Conservation (phyloP, 768 basidiomycete species). For the Boletus sp. region DNA sequence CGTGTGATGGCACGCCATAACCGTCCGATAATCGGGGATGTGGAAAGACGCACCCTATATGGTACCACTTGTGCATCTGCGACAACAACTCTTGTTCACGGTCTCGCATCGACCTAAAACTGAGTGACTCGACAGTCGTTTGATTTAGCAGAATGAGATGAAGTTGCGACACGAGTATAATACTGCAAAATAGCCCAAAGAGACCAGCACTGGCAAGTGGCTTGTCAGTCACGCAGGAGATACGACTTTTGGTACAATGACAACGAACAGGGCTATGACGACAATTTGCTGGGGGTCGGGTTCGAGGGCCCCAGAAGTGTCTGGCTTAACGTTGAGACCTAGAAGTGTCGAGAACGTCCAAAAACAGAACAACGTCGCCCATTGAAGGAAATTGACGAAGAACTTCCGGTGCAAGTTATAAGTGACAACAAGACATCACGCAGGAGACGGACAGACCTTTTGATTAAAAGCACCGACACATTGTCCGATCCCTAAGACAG, state of each 20-base stretch:
- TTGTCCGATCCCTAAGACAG: conserved; percentile 75
- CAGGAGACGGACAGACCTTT: conserved; percentile 47
- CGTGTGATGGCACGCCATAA: background rate
- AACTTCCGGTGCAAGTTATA: conserved; percentile 43
- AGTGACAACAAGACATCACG: background rate
- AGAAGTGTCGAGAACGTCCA: conserved; percentile 66
- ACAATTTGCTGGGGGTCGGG: conserved; percentile 70
- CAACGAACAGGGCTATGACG: conserved; percentile 67
- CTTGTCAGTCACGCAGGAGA: conserved; percentile 6
- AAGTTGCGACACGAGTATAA: conserved; percentile 58
- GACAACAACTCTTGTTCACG: conserved; percentile 54
- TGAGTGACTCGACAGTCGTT: conserved; percentile 80
- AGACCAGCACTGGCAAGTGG: conserved; percentile 51
- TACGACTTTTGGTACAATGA: background rate
- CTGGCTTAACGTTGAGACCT: conserved; percentile 42
- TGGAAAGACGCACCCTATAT: conserved; percentile 44
- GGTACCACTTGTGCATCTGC: conserved; percentile 51
- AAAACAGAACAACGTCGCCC: conserved; percentile 53
- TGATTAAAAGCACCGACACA: conserved; percentile 93
- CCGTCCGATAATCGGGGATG: background rate
- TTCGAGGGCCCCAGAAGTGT: conserved; percentile 17
- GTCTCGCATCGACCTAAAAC: conserved; percentile 55
- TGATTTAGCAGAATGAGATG: conserved; percentile 58
- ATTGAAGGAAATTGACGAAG: conserved; percentile 78
- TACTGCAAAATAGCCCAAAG: conserved; percentile 66